Evolutionary conservation across 2,329 filamentous ascomycete species (phyloP), one percentile per base, ranked within the genome.

Genomic region (Phaeomoniella chlamydospora): DNA sequence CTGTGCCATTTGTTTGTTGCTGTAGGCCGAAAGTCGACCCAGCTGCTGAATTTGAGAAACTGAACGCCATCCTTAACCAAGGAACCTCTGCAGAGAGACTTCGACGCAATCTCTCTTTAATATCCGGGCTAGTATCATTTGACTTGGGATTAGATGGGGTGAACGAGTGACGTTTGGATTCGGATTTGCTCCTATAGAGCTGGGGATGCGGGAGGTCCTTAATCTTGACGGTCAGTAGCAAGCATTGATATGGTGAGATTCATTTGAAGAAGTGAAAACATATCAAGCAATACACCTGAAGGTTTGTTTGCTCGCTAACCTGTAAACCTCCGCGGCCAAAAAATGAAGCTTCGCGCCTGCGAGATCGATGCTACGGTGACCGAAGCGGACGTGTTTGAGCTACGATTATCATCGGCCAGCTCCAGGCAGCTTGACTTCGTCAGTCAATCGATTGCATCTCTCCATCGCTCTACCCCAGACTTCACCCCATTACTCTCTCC

Each of bases 41-140:
- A 45, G 59, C 63, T 37, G 56, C 59, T 37, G 65, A 55, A 47
- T 58, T 68, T 42, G 56, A 62, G 54, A 77, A 77, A 54, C 68
- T 65, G 57, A 81, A 81, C 38, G 77, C 73, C 78, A 84, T 63
- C 42, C 48, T 64, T 40, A 59, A 45, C 40, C 45, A 47, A 29
- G 54, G 46, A 18, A 57, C 45, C 38, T 59, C 53, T 18, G 55
- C 50, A 39, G 56, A 60, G 33, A 61, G 43, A 33, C 54, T 51
- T 45, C 53, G 55, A 42, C 48, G 49, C 42, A 47, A 47, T 37
- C 54, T 52, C 48, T 52, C 51, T 58, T 59, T 39, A 34, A 46
- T 49, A 39, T 46, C 45, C 15, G 46, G 45, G 29, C 46, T 41
- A 43, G 46, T 55, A 36, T 51, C 57, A 61, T 62, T 56, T 49